Evolutionary conservation across 257 asterid species (phyloP).

Genomic region (Nicotiana noctiflora): DNA sequence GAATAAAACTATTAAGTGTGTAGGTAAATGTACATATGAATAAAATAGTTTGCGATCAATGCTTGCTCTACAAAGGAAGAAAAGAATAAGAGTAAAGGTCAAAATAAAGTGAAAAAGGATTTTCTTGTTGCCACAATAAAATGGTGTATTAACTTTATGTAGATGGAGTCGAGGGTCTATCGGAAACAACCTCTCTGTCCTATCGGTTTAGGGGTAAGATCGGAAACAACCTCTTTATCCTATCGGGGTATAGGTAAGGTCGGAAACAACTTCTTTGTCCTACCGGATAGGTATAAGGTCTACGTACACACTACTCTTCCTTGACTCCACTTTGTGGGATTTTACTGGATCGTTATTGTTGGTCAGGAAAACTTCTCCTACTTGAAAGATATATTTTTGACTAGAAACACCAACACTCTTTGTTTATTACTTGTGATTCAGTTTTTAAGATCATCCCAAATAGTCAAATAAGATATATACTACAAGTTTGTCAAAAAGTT

Average conservation of each 20-base stretch:
- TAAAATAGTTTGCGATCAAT: neutral
- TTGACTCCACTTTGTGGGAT: too few relatives aligned
- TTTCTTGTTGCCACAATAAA: neutral
- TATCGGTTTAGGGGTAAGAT: too few relatives aligned
- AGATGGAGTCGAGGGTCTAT: too few relatives aligned
- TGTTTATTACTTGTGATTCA: neutral
- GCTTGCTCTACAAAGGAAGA: neutral
- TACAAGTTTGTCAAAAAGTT: neutral
- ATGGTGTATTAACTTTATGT: neutral
- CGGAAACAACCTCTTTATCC: too few relatives aligned
- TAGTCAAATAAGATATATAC: neutral
- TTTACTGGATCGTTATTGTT: too few relatives aligned
- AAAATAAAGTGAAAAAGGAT: neutral
- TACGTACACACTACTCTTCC: too few relatives aligned
- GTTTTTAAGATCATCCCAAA: too few relatives aligned
- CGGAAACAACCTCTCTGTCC: too few relatives aligned
- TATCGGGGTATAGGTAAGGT: too few relatives aligned
- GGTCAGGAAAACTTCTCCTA: neutral
- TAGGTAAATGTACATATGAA: neutral
- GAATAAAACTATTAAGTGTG: neutral
- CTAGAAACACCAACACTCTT: neutral
- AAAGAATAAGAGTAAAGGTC: neutral
- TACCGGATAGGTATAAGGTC: too few relatives aligned
- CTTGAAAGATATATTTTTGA: neutral
- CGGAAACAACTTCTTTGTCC: too few relatives aligned